These are phyloP conservation scores for Chlorophyllum brunneum DNA, from an alignment of 768 basidiomycete species.

Conservation along the genomic window DNA sequence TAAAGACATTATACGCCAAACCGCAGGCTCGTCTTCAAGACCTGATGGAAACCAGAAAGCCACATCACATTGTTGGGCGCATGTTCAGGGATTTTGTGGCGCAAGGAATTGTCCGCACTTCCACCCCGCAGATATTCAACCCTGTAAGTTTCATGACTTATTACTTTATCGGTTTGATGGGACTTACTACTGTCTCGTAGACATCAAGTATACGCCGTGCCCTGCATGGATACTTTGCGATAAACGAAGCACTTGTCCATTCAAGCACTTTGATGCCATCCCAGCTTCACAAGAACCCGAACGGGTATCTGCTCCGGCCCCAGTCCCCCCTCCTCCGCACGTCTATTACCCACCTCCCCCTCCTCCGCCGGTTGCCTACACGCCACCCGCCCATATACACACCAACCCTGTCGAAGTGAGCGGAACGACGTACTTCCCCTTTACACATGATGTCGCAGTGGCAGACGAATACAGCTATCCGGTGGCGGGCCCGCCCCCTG, in stretches of 20 bases:
- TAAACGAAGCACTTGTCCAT: slow-evolving; percentile 21
- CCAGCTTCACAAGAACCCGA: slow-evolving; percentile 3
- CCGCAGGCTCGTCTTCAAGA: slow-evolving; percentile 5
- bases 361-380: background rate
- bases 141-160: slow-evolving; percentile 25
- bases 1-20: slow-evolving; percentile 7
- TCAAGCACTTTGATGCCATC: slow-evolving; percentile 22
- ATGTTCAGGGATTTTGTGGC: slow-evolving; percentile 25
- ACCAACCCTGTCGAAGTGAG: slow-evolving; percentile 11
- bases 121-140: slow-evolving; percentile 25
- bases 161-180: background rate
- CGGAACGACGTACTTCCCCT: slow-evolving; percentile 16
- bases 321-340: slow-evolving; percentile 10
- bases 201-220: slow-evolving; percentile 32
- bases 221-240: slow-evolving; percentile 28
- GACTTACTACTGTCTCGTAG: slow-evolving; percentile 17
- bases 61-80: slow-evolving; percentile 33
- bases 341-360: slow-evolving; percentile 13
- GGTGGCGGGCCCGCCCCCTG: background rate
- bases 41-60: slow-evolving; percentile 13
- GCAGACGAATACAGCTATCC: background rate
- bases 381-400: background rate
- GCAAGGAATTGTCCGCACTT: slow-evolving; percentile 14
- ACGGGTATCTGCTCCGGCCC: background rate
- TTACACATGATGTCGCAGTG: background rate